Evolutionary conservation across 2,329 filamentous ascomycete species (phyloP).

Genomic region (Macrophomina tecta): DNA sequence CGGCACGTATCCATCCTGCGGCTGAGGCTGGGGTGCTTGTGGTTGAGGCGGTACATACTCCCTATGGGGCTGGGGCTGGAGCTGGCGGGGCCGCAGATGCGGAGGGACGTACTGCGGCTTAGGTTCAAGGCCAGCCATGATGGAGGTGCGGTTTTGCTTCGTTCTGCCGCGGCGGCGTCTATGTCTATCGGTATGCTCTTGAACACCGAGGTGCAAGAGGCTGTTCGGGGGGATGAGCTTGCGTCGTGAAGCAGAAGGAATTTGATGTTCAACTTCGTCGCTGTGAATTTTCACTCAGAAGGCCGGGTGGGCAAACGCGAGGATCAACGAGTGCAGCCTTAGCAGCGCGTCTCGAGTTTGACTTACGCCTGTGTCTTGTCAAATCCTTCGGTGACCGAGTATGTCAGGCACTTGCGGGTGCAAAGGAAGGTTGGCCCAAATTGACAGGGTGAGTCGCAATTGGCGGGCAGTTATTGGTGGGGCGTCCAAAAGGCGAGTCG

Average conservation of each 20-base stretch:
- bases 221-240: too few species aligned
- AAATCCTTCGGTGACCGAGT: not conserved
- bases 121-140: not conserved
- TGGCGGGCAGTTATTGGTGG: too few species aligned
- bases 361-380: not conserved
- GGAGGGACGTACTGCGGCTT: slow-evolving; percentile 5
- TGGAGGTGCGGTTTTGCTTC: not conserved
- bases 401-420: not conserved
- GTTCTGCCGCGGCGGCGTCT: not conserved
- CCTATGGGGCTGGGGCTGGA: not conserved
- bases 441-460: not conserved
- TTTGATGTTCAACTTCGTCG: not conserved
- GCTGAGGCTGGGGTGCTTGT: not conserved
- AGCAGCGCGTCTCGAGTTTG: not conserved
- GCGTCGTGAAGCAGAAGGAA: not conserved
- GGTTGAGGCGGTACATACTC: slow-evolving; percentile 1
- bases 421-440: not conserved
- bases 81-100: not conserved
- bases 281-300: slow-evolving; percentile 4
- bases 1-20: not conserved
- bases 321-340: not conserved
- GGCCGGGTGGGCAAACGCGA: not conserved
- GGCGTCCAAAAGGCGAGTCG: not conserved
- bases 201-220: too few species aligned
- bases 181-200: not conserved